Evolutionary conservation across 805 yeast genomes (phyloP).

Genomic region (Suhomyces vadensis): DNA sequence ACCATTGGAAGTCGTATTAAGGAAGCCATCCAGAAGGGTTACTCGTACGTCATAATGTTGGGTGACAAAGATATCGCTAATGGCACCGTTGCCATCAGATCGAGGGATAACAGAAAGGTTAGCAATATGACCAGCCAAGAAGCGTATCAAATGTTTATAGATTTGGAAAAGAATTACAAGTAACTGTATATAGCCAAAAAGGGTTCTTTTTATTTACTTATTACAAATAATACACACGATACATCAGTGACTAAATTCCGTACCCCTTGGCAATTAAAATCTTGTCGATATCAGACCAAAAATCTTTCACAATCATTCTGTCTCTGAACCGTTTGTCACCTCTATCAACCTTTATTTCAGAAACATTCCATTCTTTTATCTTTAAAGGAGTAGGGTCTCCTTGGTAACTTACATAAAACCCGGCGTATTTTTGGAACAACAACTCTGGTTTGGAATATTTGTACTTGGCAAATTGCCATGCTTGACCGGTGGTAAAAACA

Average conservation of each 20-base stretch:
- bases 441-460: constrained; percentile 78
- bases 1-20: constrained; percentile 80
- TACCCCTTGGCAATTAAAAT: constrained; percentile 68
- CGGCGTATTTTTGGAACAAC: constrained; percentile 80
- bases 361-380: constrained; percentile 86
- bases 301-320: constrained; percentile 76
- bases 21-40: constrained; percentile 73
- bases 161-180: constrained; percentile 53
- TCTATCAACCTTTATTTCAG: constrained; percentile 74
- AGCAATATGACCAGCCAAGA: constrained; percentile 49
- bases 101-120: constrained; percentile 50
- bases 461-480: constrained; percentile 93
- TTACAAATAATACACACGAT: constrained; percentile 4
- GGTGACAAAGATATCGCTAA: constrained; percentile 80
- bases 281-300: constrained; percentile 84
- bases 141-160: constrained; percentile 52
- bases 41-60: constrained; percentile 75
- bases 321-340: constrained; percentile 80
- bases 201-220: background rate
- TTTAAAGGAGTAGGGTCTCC: constrained; percentile 79
- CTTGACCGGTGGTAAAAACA: constrained; percentile 93
- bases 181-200: constrained; percentile 1
- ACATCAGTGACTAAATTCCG: constrained; percentile 28
- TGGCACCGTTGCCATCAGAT: constrained; percentile 63
- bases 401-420: constrained; percentile 72